phyloP scores from a whole-genome alignment of 2,329 filamentous ascomycete genomes.

The Alternaria ethzedia region DNA sequence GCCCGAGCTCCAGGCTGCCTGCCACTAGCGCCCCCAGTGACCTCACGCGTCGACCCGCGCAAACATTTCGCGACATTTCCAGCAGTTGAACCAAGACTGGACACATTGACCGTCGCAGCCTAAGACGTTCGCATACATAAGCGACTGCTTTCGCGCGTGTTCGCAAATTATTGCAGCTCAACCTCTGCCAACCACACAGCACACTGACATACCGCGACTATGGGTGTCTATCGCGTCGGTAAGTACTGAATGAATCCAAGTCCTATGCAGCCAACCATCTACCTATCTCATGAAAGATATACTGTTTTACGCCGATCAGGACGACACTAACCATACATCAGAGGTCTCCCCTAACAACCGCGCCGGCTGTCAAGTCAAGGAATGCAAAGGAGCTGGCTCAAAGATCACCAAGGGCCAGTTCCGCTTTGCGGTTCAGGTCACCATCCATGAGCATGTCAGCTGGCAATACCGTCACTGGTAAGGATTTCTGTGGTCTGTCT shows the following conservation, averaged over 20 bases:
- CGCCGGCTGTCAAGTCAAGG: constrained; percentile 72
- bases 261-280: neutral
- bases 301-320: neutral
- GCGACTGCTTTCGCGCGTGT: constrained; percentile 1
- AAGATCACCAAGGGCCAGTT: constrained; percentile 78
- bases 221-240: constrained; percentile 40
- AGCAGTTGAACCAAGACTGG: neutral
- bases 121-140: neutral
- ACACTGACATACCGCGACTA: constrained; percentile 15
- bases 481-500: constrained; percentile 25
- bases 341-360: constrained; percentile 61
- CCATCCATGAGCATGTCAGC: constrained; percentile 63
- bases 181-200: neutral
- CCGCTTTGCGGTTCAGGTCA: constrained; percentile 77
- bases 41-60: constrained; percentile 16
- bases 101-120: neutral
- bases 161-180: neutral
- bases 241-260: constrained; percentile 5
- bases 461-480: constrained; percentile 91
- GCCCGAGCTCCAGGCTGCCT: constrained; percentile 15
- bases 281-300: neutral
- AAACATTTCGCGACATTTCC: constrained; percentile 14
- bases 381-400: constrained; percentile 71
- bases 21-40: constrained; percentile 13
- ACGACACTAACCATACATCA: constrained; percentile 5